Evolutionary conservation across 1,139 yeast genomes (phyloP).

Genomic region (Geotrichum reessii): DNA sequence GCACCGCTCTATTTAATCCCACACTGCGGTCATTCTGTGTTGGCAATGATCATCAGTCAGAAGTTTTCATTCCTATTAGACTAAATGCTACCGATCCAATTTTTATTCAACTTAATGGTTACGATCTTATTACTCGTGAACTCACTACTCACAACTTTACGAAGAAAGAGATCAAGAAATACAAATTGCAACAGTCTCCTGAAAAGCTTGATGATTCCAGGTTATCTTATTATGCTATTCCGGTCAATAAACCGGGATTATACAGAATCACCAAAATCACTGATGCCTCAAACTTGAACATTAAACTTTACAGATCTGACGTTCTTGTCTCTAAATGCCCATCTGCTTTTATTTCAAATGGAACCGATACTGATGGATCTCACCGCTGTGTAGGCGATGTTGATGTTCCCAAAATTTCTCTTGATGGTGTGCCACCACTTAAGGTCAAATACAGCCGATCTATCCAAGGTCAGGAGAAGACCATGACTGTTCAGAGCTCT

Average conservation of each 20-base stretch:
- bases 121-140: constrained; percentile 52
- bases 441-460: constrained; percentile 55
- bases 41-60: constrained; percentile 36
- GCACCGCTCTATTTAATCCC: constrained; percentile 81
- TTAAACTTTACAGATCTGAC: constrained; percentile 60
- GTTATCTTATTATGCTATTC: constrained; percentile 49
- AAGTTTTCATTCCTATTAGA: constrained; percentile 59
- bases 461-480: constrained; percentile 44
- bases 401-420: constrained; percentile 51
- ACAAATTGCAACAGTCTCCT: constrained; percentile 35
- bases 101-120: constrained; percentile 57
- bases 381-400: constrained; percentile 62
- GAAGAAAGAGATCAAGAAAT: constrained; percentile 45
- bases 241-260: constrained; percentile 63
- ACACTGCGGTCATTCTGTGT: constrained; percentile 61
- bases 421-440: constrained; percentile 73
- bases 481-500: constrained; percentile 43
- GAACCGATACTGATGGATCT: constrained; percentile 26
- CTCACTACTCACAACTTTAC: constrained; percentile 50
- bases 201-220: constrained; percentile 35
- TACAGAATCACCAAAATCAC: constrained; percentile 62
- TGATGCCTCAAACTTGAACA: constrained; percentile 54
- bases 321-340: constrained; percentile 77
- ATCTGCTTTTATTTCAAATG: constrained; percentile 45
- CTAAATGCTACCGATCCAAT: constrained; percentile 79